Evolutionary conservation across 1,284 basidiomycete species (phyloP).

Genomic region (Amylostereum areolatum): DNA sequence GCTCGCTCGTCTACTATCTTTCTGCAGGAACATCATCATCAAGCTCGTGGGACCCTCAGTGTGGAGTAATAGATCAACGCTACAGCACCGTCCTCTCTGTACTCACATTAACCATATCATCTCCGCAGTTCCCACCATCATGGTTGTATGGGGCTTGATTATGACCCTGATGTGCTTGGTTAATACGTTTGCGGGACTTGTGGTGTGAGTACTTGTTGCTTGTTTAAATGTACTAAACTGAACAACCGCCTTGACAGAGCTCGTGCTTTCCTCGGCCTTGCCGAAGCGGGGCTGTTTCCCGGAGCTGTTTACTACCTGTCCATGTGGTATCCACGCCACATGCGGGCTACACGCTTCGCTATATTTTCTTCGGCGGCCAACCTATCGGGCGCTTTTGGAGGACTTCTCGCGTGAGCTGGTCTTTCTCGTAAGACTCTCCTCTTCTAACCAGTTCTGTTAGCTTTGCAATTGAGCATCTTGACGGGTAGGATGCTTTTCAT

Average conservation of each 20-base stretch:
- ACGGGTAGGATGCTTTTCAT: constrained; percentile 17
- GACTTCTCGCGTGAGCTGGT: constrained; percentile 22
- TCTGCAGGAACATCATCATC: constrained; percentile 13
- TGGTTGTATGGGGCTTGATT: constrained; percentile 26
- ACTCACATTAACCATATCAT: not conserved
- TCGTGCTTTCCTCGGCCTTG: constrained; percentile 43
- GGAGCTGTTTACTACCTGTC: constrained; percentile 50
- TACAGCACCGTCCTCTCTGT: not conserved
- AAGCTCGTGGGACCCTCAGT: constrained; percentile 12
- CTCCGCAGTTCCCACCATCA: constrained; percentile 18
- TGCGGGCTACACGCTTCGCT: constrained; percentile 43
- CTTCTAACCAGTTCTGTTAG: too few species aligned
- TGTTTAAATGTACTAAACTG: not conserved
- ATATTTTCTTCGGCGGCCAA: constrained; percentile 58
- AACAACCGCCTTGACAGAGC: constrained; percentile 26
- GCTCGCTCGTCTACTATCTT: not conserved
- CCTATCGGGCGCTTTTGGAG: constrained; percentile 40
- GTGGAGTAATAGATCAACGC: constrained; percentile 8
- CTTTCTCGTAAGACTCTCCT: too few species aligned
- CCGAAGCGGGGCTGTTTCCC: constrained; percentile 50
- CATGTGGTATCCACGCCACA: constrained; percentile 45
- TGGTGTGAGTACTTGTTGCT: constrained; percentile 16
- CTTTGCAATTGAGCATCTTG: constrained; percentile 26
- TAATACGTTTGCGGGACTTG: constrained; percentile 25
- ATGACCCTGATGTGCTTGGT: constrained; percentile 33